These are phyloP conservation scores for Fusarium heterosporum DNA, from an alignment of 2,329 filamentous ascomycete genomes.

Conservation along the genomic window DNA sequence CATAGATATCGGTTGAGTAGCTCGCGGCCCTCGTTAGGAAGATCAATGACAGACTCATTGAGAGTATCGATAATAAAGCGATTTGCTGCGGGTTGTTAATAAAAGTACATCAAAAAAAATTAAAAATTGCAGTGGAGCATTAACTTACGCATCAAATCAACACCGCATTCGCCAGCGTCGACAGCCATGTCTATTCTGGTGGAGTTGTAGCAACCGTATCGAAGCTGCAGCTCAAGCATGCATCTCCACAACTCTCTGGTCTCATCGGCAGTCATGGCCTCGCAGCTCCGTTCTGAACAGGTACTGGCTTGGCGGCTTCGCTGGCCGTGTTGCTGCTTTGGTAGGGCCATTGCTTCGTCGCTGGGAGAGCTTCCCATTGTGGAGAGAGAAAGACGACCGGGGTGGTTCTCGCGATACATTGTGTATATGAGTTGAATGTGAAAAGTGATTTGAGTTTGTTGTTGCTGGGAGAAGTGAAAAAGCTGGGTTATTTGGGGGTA, in stretches of 20 bases:
- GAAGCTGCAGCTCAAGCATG: slow-evolving; percentile 61
- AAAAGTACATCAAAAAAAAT: accelerated
- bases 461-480: background rate
- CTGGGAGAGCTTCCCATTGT: slow-evolving; percentile 36
- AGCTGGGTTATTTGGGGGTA: slow-evolving; percentile 3
- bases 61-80: slow-evolving; percentile 57
- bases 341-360: slow-evolving; percentile 26
- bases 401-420: slow-evolving; percentile 44
- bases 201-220: slow-evolving; percentile 63
- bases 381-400: slow-evolving; percentile 37
- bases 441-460: background rate
- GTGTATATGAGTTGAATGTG: slow-evolving; percentile 6
- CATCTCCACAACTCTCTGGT: slow-evolving; percentile 59
- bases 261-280: slow-evolving; percentile 53
- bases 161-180: slow-evolving; percentile 54
- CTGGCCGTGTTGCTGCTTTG: slow-evolving; percentile 27
- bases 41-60: slow-evolving; percentile 53
- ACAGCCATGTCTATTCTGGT: slow-evolving; percentile 61
- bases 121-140: background rate
- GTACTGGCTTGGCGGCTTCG: slow-evolving; percentile 46
- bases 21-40: slow-evolving; percentile 53
- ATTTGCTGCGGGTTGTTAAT: slow-evolving; percentile 47
- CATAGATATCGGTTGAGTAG: slow-evolving; percentile 50
- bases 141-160: slow-evolving; percentile 59
- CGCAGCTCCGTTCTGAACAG: slow-evolving; percentile 49